Percentiles rank a stretch among this genome's conserved stretches.
Evolutionary conservation across 768 basidiomycete genomes (phyloP).

Genomic region (Tricholoma sp.): DNA sequence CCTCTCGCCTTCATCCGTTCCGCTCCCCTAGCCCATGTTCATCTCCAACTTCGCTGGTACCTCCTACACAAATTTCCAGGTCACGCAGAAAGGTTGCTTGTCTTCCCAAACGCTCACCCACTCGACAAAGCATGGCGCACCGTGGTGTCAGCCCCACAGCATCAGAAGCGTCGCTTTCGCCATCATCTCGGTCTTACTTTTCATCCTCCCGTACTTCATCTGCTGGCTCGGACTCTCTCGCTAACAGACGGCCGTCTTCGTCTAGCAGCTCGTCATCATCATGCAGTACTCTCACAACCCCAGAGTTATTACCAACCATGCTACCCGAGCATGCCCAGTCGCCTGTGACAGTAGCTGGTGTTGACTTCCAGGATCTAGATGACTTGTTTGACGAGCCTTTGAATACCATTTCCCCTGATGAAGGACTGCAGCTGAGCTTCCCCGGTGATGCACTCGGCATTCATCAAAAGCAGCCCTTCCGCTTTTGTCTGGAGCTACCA

Average conservation of each 20-base stretch:
- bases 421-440: background rate
- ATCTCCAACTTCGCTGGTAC: background rate
- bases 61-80: background rate
- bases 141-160: constrained; percentile 8
- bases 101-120: constrained; percentile 22
- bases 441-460: background rate
- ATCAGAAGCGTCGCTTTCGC: constrained; percentile 6
- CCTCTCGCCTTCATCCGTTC: constrained; percentile 2
- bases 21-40: constrained; percentile 5
- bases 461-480: background rate
- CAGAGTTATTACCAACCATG: background rate
- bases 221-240: constrained; percentile 1
- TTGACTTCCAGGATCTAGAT: constrained; percentile 7
- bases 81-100: constrained; percentile 16
- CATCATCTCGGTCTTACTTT: constrained; percentile 7
- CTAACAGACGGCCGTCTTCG: constrained; percentile 10
- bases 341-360: constrained; percentile 2
- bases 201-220: constrained; percentile 10
- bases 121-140: constrained; percentile 9
- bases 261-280: constrained; percentile 8
- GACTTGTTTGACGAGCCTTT: background rate
- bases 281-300: constrained; percentile 12
- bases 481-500: background rate
- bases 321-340: constrained; percentile 2
- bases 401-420: background rate